phyloP scores from a whole-genome alignment of 805 yeast genomes.

The Zygosaccharomyces kombuchaensis region DNA sequence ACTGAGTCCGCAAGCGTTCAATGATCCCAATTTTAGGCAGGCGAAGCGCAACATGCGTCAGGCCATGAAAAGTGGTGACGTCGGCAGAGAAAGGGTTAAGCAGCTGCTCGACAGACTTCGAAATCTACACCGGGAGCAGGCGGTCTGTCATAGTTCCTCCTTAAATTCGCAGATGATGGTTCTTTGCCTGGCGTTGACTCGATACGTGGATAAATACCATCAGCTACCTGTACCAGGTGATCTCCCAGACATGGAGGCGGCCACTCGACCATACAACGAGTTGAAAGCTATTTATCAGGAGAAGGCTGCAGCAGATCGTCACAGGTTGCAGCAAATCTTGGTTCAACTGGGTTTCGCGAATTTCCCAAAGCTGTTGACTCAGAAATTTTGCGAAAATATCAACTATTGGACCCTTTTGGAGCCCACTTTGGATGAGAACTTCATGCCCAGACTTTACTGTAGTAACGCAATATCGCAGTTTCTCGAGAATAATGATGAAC shows the following conservation, averaged over 20 bases:
- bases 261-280: slow-evolving; percentile 54
- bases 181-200: slow-evolving; percentile 9
- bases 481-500: neutral
- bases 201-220: slow-evolving; percentile 2
- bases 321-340: neutral
- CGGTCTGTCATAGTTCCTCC: slow-evolving; percentile 9
- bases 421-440: slow-evolving; percentile 24
- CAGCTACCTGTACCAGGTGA: slow-evolving; percentile 7
- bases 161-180: slow-evolving; percentile 10
- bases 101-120: neutral
- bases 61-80: slow-evolving; percentile 20
- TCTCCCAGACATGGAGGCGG: slow-evolving; percentile 59
- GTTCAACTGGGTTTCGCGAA: neutral
- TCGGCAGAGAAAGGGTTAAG: neutral
- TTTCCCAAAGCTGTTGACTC: neutral
- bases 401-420: slow-evolving; percentile 41
- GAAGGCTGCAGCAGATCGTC: neutral
- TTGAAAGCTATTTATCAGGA: slow-evolving; percentile 55
- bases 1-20: slow-evolving; percentile 35
- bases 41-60: slow-evolving; percentile 45
- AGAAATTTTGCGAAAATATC: slow-evolving; percentile 1
- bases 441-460: neutral
- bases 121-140: slow-evolving; percentile 4
- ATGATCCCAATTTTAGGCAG: slow-evolving; percentile 47
- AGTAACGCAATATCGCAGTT: neutral